Conservation (phyloP, 2,329 filamentous ascomycete genomes). For the Botrytis porri region DNA sequence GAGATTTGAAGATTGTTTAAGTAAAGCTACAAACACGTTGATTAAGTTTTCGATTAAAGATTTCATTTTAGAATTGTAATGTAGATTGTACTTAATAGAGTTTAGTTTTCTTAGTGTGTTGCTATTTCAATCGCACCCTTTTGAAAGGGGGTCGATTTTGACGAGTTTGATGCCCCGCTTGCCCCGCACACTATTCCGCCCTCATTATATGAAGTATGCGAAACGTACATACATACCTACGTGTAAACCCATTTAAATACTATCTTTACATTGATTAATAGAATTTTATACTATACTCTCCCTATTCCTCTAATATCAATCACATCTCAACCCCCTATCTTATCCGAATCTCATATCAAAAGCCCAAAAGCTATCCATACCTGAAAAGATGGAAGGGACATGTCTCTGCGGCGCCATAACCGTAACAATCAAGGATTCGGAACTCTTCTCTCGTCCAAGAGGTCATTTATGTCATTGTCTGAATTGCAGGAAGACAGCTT, state of each 20-base stretch:
- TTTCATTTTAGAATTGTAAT: no score
- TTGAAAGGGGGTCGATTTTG: not conserved
- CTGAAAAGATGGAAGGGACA: slow-evolving; percentile 36
- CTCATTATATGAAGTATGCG: not conserved
- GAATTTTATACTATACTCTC: not conserved
- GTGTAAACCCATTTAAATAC: not conserved
- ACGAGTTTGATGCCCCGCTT: not conserved
- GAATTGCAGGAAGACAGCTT: slow-evolving; percentile 39
- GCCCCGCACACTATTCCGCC: not conserved
- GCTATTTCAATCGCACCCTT: no score
- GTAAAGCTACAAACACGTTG: no score
- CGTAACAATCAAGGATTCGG: slow-evolving; percentile 47
- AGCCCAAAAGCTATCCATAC: not conserved
- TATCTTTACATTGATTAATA: not conserved
- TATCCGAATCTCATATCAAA: not conserved
- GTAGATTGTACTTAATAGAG: no score
- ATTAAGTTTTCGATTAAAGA: no score
- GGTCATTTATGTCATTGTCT: slow-evolving; percentile 51
- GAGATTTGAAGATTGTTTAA: no score
- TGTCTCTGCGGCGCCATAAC: slow-evolving; percentile 48
- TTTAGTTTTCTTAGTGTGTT: no score
- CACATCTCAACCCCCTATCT: not conserved
- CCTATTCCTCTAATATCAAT: not conserved
- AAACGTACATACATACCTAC: not conserved
- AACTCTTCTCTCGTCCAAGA: slow-evolving; percentile 44